Percentiles rank a stretch among this genome's conserved stretches.
phyloP scores from a whole-genome alignment of 306 rosid species.

The Glycine latifolia region DNA sequence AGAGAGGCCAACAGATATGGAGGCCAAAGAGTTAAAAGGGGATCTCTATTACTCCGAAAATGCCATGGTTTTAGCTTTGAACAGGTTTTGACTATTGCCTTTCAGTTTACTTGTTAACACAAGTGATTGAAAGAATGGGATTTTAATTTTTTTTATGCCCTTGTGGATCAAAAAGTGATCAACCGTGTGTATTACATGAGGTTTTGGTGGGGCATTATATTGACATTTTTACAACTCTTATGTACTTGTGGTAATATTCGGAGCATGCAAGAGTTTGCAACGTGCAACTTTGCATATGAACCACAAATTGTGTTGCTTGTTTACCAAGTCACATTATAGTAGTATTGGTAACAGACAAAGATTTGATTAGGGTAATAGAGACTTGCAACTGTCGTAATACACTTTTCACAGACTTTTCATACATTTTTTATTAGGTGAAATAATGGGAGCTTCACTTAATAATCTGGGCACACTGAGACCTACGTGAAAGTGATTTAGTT shows the following conservation, averaged over 20 bases:
- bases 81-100: constrained; percentile 34
- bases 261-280: constrained; percentile 14
- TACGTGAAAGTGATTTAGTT: neutral
- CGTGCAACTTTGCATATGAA: neutral
- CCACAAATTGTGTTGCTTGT: neutral
- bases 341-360: neutral
- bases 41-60: neutral
- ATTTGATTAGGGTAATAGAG: neutral
- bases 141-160: constrained; percentile 31
- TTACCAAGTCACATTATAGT: neutral
- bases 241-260: constrained; percentile 8
- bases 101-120: constrained; percentile 23
- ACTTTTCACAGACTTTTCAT: neutral
- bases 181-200: neutral
- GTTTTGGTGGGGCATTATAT: constrained; percentile 24
- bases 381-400: neutral
- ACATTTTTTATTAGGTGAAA: neutral
- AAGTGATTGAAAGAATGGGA: constrained; percentile 20
- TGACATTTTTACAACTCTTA: constrained; percentile 5
- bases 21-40: constrained; percentile 51
- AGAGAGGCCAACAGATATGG: constrained; percentile 61
- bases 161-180: neutral
- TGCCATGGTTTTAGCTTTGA: constrained; percentile 16
- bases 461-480: neutral
- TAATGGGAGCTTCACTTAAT: neutral